Conservation (phyloP, 192 early-diverging fungal species). For the Coemansia reversa region DNA sequence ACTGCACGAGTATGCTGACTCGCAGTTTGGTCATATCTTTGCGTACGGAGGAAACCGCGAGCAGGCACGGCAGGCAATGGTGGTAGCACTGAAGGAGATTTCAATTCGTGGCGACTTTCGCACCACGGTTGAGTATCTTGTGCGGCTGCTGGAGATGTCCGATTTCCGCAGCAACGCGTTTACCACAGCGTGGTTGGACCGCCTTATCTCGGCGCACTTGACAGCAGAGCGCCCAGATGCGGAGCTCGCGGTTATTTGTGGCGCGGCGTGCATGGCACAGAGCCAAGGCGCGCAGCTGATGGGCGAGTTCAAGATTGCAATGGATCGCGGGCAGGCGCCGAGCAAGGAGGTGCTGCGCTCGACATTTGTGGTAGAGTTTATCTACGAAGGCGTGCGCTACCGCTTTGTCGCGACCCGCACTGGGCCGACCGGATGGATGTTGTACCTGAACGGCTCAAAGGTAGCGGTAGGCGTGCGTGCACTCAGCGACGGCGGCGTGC, state of each 20-base stretch:
- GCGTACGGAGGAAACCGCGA: constrained; percentile 94
- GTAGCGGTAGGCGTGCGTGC: constrained; percentile 81
- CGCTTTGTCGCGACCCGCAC: constrained; percentile 80
- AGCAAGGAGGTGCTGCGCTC: constrained; percentile 71
- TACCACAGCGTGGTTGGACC: constrained; percentile 96
- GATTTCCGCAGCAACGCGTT: constrained; percentile 88
- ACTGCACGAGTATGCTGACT: constrained; percentile 99
- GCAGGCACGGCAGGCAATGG: constrained; percentile 92
- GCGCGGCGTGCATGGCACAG: constrained; percentile 87
- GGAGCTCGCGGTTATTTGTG: constrained; percentile 88
- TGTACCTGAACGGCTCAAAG: constrained; percentile 80
- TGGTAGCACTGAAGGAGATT: constrained; percentile 96
- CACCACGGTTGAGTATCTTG: constrained; percentile 96
- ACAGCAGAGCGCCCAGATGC: constrained; percentile 89
- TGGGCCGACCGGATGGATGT: constrained; percentile 74
- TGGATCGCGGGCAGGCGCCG: constrained; percentile 94
- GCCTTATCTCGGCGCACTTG: constrained; percentile 82
- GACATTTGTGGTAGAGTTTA: constrained; percentile 82
- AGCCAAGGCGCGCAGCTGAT: constrained; percentile 61
- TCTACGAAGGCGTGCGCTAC: constrained; percentile 90
- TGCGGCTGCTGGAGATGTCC: constrained; percentile 86
- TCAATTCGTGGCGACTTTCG: constrained; percentile 98
- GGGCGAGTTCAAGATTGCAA: constrained; percentile 72
- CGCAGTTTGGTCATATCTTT: constrained; percentile 99
- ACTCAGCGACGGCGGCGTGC: constrained; percentile 87